Evolutionary conservation across 2,329 filamentous ascomycete genomes (phyloP).

Genomic region (Penicillium olsonii): DNA sequence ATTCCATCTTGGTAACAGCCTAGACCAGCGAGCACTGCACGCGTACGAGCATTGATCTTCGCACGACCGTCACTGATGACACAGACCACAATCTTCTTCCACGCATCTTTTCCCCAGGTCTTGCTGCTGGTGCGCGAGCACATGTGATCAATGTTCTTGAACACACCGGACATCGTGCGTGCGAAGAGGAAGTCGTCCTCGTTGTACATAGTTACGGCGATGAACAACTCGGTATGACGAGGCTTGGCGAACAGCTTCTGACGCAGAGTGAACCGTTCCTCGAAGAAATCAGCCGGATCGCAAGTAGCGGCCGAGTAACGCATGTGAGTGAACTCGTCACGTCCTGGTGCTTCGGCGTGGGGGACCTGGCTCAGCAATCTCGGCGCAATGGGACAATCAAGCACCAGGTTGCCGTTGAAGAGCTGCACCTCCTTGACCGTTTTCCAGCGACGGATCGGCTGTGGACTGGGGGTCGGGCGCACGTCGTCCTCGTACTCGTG

Average conservation of each 20-base stretch:
- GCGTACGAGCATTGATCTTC: conserved; percentile 92
- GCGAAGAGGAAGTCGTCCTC: conserved; percentile 96
- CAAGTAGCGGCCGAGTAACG: conserved; percentile 93
- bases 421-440: conserved; percentile 98
- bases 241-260: conserved; percentile 91
- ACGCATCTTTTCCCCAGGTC: conserved; percentile 97
- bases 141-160: conserved; percentile 99
- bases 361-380: conserved; percentile 82
- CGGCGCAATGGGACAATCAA: conserved; percentile 94
- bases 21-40: conserved; percentile 85
- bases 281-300: conserved; percentile 84
- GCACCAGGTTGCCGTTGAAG: conserved; percentile 93
- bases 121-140: conserved; percentile 90
- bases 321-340: conserved; percentile 77
- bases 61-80: conserved; percentile 95
- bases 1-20: conserved; percentile 98
- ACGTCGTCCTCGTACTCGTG: conserved; percentile 53
- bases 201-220: conserved; percentile 98
- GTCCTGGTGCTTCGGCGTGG: conserved; percentile 75
- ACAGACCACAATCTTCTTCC: conserved; percentile 99
- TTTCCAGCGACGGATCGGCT: conserved; percentile 84
- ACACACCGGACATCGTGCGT: conserved; percentile 91
- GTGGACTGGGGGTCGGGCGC: conserved; percentile 52
- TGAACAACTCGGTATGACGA: conserved; percentile 90
- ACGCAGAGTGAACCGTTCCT: conserved; percentile 85